Evolutionary conservation across 108 stramenopile species (phyloP), one percentile per base, ranked within the genome.

Genomic region (Nannochloropsis gaditana): DNA sequence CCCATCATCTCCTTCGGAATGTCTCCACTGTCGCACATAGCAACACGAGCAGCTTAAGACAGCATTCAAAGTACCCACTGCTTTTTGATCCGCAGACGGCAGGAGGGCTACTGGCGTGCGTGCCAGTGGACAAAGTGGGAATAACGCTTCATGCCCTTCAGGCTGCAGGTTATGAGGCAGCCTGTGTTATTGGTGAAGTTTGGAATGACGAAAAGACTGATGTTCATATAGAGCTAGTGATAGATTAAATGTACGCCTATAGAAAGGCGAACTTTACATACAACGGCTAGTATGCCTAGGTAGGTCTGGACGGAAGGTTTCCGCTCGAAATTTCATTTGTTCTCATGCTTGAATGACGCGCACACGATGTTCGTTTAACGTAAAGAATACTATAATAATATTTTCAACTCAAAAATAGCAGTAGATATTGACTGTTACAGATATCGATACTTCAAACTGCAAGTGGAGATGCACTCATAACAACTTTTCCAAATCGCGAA

Each of bases 61-160:
- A 43, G 5, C 44, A 43, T 11, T 84, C 83, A 17, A 45, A 44
- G 45, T 92, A 90, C 44, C 89, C 84, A 15, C 81, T 92, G 11
- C 82, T 90, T 81, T 90, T 88, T 80, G 91, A 93, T 83, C 93
- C 92, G 31, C 93, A 94, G 85, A 94, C 93, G 10, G 84, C 91
- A 9, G 93, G 93, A 2, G 93, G 93, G 17, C 90, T 94, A 21
- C 86, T 94, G 2, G 90, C 92, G 9, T 41, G 90, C 21, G 91
- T 94, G 81, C 88, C 87, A 21, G 79, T 42, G 5, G 88, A 45
- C 0, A 43, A 21, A 11, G 92, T 86, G 19, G 83, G 41, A 21
- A 82, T 82, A 9, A 45, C 86, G 47, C 42, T 92, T 2, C 79
- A 42, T 41, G 88, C 83, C 41, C 80, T 92, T 9, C 79, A 45